Evolutionary conservation across 768 basidiomycete species (phyloP), one percentile per base, ranked within the genome.

Genomic region (Russula sp.): DNA sequence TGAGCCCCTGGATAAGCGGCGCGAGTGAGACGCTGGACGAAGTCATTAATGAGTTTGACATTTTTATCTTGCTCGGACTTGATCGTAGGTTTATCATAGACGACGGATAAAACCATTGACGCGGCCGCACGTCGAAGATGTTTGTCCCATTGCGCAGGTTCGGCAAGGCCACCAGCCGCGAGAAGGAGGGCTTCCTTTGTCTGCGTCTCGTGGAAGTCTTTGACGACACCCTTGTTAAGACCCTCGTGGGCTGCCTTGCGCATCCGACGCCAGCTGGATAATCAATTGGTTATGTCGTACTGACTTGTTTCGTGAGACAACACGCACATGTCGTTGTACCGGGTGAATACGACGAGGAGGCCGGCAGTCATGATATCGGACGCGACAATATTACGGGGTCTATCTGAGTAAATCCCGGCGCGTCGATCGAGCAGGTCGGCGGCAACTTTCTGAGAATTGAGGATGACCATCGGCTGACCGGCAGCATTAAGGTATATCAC

Each of bases 1-100:
- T 73, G 73, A 34, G 71, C 69, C 2, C 78, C 78, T 42, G 77
- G 77, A 40, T 71, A 69, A 9, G 71, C 71, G 3, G 78, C 75
- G 10, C 68, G 68, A 14, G 73, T 72, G 16, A 77, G 58, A 9
- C 75, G 70, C 8, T 65, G 50, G 10, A 72, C 65, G 37, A 72
- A 68, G 45, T 68, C 66, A 45, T 69, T 65, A 13, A 75, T 69
- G 13, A 67, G 63, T 13, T 49, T 61, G 39, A 76, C 54, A 10
- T 62, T 14, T 8, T 49, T 53, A 48, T 69, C 70, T 27, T 56
- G 42, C 34, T 68, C 67, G 7, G 67, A 61, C 31, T 47, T 57
- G 18, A 72, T 53, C 2, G 64, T 61, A 5, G 68, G 61, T 8
- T 59, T 32, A 48, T 65, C 67, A 59, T 75, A 75, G 1, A 68